A percentile compares a stretch with the other conserved stretches of the same genome.
phyloP scores from a whole-genome alignment of 768 basidiomycete genomes.

The Cystobasidium ongulense region DNA sequence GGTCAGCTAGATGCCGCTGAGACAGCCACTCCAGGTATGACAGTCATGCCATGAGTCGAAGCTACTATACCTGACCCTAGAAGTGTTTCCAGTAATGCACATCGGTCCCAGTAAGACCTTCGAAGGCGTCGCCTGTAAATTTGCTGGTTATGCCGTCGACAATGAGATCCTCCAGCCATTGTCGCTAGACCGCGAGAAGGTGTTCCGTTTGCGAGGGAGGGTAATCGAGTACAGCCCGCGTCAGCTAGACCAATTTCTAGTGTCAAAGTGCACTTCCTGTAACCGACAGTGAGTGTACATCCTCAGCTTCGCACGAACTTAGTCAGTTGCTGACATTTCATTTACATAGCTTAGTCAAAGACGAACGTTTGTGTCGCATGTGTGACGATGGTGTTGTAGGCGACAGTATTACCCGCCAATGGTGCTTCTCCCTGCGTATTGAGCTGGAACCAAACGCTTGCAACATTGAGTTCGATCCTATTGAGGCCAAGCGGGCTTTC shows the following conservation, averaged over 20 bases:
- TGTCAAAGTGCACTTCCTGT: neutral
- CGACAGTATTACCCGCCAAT: neutral
- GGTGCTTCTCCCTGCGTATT: slow-evolving; percentile 6
- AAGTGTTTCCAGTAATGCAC: neutral
- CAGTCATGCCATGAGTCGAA: too few relatives aligned
- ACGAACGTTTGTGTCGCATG: neutral
- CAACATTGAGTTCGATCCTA: neutral
- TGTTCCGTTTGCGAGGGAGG: neutral
- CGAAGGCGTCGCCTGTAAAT: neutral
- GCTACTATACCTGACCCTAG: too few relatives aligned
- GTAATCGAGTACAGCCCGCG: neutral
- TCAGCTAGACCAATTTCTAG: neutral
- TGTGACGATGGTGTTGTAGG: neutral
- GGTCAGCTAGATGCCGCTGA: too few relatives aligned
- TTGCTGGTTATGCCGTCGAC: neutral
- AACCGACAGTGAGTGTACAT: neutral
- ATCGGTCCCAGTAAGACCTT: neutral
- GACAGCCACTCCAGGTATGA: neutral
- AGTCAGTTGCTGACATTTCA: neutral
- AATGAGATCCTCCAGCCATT: neutral
- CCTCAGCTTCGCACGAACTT: neutral
- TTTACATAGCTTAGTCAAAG: neutral
- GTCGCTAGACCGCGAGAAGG: neutral
- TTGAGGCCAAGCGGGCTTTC: neutral
- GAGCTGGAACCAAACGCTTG: slow-evolving; percentile 7